Base-by-base conservation (phyloP, 2,329 filamentous ascomycete species). In the Zymoseptoria passerinii region DNA sequence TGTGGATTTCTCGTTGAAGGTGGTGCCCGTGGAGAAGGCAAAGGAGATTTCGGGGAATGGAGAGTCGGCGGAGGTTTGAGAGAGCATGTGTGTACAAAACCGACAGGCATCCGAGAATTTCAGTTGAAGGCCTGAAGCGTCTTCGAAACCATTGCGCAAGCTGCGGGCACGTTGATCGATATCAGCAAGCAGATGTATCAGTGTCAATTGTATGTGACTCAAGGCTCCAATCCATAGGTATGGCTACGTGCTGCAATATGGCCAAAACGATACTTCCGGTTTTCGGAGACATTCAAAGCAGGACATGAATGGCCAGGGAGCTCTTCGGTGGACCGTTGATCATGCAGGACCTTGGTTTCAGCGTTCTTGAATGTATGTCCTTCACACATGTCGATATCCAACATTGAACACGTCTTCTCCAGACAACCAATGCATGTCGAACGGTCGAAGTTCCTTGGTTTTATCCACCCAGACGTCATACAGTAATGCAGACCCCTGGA, bases 1-100 rank as follows among this genome's bases (percentile, higher is more conserved):
- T 72, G 85, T 99, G 51, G 94, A 99, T 74, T 97, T 96, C 73
- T 96, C 92, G 4, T 80, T 99, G 66, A 99, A 99, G 79, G 92
- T 99, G 55, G 73, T 80, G 48, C 77, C 77, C 0, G 79, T 77
- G 64, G 69, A 63, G 54, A 56, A 55, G 28, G 55, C 57, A 19
- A 55, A 62, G 55, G 64, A 62, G n/a, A 67, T 66, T 56, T 50
- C 56, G 27, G 66, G 65, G 16, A 60, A 60, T 40, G 66, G 65
- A 19, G 63, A 67, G 55, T 56, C 64, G 10, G 58, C 55, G 18
- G 61, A 60, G 35, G 65, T 58, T 52, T 67, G 59, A 65, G 35
- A n/a, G 4, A 16, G 6, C 16, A 4, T n/a, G 1, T 10, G 16
- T 44, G 35, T 44, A 44, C n/a, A 16, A 6, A 44, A n/a, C 9